These are phyloP conservation scores for Lactarius tabidus DNA, from an alignment of 768 basidiomycete genomes.

Conservation along the genomic window DNA sequence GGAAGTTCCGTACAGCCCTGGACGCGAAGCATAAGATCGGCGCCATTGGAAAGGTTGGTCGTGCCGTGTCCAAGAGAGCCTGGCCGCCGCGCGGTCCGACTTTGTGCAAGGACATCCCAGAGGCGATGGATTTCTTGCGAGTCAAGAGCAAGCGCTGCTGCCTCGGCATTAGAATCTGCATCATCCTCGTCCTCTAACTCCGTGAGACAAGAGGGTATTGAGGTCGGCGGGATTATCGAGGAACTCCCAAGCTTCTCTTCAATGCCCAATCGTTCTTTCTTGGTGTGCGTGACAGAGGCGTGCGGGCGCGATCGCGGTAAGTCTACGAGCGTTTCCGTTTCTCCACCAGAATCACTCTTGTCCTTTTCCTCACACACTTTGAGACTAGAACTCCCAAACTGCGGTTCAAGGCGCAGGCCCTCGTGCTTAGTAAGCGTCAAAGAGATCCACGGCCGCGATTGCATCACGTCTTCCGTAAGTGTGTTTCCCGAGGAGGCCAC, in stretches of 20 bases:
- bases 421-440: slow-evolving; percentile 24
- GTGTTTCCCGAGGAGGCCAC: slow-evolving; percentile 53
- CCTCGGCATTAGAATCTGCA: slow-evolving; percentile 27
- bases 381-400: neutral
- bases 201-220: neutral
- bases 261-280: slow-evolving; percentile 25
- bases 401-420: slow-evolving; percentile 19
- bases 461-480: slow-evolving; percentile 62
- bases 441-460: slow-evolving; percentile 56
- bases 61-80: slow-evolving; percentile 7
- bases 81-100: slow-evolving; percentile 8
- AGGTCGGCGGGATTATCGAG: neutral
- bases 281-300: slow-evolving; percentile 12
- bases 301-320: slow-evolving; percentile 66
- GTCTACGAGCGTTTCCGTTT: slow-evolving; percentile 57
- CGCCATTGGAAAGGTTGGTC: slow-evolving; percentile 43
- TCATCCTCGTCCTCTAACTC: slow-evolving; percentile 28
- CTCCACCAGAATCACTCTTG: neutral
- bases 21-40: slow-evolving; percentile 57
- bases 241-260: slow-evolving; percentile 8
- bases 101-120: slow-evolving; percentile 23
- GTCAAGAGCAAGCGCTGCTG: slow-evolving; percentile 34
- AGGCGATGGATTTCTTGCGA: slow-evolving; percentile 33
- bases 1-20: slow-evolving; percentile 44
- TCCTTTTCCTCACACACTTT: slow-evolving; percentile 17